Conservation (phyloP, 108 stramenopile species). For the Aurantiochytrium sp. region DNA sequence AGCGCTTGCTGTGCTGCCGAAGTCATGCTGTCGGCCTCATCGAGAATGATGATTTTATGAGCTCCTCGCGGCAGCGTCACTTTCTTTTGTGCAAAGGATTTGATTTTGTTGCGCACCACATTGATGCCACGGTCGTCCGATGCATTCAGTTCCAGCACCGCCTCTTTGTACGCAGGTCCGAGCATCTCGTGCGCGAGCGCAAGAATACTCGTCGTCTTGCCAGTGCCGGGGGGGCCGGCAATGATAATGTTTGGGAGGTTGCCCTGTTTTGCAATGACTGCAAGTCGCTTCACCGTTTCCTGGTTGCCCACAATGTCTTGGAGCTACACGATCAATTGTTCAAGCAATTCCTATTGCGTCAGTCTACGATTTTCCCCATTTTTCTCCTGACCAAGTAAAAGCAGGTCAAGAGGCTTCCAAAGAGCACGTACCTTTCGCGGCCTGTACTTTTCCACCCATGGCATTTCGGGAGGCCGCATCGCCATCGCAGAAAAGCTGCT, state of each 20-base stretch:
- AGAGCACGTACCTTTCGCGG: constrained; percentile 27
- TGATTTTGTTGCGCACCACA: constrained; percentile 94
- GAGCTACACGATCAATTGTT: constrained; percentile 16
- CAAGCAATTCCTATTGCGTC: not conserved
- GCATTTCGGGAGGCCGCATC: constrained; percentile 45
- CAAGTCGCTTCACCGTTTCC: constrained; percentile 78
- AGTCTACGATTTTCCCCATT: not conserved
- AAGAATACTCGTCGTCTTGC: constrained; percentile 29
- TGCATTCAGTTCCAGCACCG: constrained; percentile 82
- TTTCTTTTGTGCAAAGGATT: constrained; percentile 93
- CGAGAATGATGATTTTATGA: constrained; percentile 96
- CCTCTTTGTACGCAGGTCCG: constrained; percentile 16
- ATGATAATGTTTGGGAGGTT: constrained; percentile 92
- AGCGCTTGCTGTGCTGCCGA: constrained; percentile 88
- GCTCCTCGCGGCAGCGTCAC: constrained; percentile 49
- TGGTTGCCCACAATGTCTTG: constrained; percentile 94
- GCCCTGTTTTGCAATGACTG: constrained; percentile 84
- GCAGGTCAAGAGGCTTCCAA: too few relatives aligned
- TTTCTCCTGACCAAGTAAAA: too few relatives aligned
- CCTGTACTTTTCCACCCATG: constrained; percentile 97
- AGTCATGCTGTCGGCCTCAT: constrained; percentile 98
- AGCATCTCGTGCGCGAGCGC: constrained; percentile 31
- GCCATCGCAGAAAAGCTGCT: not conserved
- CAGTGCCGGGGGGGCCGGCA: constrained; percentile 30
- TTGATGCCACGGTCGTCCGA: constrained; percentile 93